Base-by-base conservation (phyloP, 73 alveolate species). In the Paramecium octaurelia region DNA sequence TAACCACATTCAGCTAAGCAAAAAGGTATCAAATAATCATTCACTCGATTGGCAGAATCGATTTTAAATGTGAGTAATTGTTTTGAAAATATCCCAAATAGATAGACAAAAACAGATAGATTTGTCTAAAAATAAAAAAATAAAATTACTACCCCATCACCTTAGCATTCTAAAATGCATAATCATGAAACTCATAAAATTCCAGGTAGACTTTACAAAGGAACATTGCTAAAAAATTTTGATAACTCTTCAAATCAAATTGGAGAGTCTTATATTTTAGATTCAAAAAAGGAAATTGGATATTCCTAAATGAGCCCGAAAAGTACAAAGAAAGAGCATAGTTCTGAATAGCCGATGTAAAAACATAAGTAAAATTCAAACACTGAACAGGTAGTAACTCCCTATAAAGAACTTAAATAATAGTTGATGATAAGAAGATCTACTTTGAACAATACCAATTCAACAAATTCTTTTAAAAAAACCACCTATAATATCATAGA, bases 171-270 rank as follows among this genome's bases (percentile, higher is more conserved):
- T 35, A 31, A 71, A 71, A 0, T 20, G 6, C 36, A 71, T 31
- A 20, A 34, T 35, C 68, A 73, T 73, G 87, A 73, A 11, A 73
- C n/a, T 12, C 57, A 73, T 9, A 34, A 73, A 36, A 36, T 73
- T 73, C 68, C 87, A 35, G 87, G 87, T 6, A 73, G 38, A 36
- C 21, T 73, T 8, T 73, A n/a, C 9, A 73, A 73, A 73, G 87
- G 87, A 31, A 64, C 84, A 1, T 50, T 64, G 2, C 46, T 64
- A 1, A 64, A 64, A 34, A 64, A 64, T 64, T 64, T 27, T 27
- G 84, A 64, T 4, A 64, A 64, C 48, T 64, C 84, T 27, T 2
- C 27, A 23, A 64, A 64, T 64, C 29, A 64, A 6, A 64, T 23
- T 64, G 84, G 29, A 31, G 29, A 64, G 50, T 64, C 84, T 29